Percentiles rank a stretch among this genome's conserved stretches.
These are phyloP conservation scores for Trifolium repens DNA, from an alignment of 306 rosid species.

Conservation along the genomic window DNA sequence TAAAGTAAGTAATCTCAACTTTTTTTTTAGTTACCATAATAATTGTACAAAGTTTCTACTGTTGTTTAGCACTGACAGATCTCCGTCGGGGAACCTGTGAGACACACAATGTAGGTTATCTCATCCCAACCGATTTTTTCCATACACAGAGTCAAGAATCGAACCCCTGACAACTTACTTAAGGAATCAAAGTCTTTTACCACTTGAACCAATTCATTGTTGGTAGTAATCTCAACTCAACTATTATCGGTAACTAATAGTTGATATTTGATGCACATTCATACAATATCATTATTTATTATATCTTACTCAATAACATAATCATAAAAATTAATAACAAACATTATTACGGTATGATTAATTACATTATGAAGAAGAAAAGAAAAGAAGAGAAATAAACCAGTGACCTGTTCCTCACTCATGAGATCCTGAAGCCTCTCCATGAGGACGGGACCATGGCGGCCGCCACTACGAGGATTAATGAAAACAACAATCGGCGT, in stretches of 20 bases:
- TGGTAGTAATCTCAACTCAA: not conserved
- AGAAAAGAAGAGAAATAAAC: not conserved
- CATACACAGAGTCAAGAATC: too few species aligned
- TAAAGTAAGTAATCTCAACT: not conserved
- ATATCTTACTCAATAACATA: not conserved
- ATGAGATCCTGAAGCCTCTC: slow-evolving; percentile 76
- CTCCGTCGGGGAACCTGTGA: too few species aligned
- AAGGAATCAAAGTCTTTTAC: too few species aligned
- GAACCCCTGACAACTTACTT: too few species aligned
- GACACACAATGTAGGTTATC: too few species aligned
- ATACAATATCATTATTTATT: not conserved
- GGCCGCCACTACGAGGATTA: slow-evolving; percentile 82
- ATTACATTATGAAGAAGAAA: not conserved
- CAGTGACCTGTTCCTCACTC: slow-evolving; percentile 82
- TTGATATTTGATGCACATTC: not conserved
- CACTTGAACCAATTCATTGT: too few species aligned
- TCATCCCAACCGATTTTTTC: too few species aligned
- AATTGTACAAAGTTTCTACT: too few species aligned
- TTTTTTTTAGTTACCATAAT: too few species aligned
- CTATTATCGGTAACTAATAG: not conserved
- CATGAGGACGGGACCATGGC: slow-evolving; percentile 78
- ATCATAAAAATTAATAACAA: not conserved
- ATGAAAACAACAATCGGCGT: slow-evolving; percentile 80
- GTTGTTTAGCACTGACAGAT: too few species aligned
- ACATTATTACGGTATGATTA: not conserved